Base-by-base conservation (phyloP, 2,329 filamentous ascomycete genomes). In the Neonectria punicea region DNA sequence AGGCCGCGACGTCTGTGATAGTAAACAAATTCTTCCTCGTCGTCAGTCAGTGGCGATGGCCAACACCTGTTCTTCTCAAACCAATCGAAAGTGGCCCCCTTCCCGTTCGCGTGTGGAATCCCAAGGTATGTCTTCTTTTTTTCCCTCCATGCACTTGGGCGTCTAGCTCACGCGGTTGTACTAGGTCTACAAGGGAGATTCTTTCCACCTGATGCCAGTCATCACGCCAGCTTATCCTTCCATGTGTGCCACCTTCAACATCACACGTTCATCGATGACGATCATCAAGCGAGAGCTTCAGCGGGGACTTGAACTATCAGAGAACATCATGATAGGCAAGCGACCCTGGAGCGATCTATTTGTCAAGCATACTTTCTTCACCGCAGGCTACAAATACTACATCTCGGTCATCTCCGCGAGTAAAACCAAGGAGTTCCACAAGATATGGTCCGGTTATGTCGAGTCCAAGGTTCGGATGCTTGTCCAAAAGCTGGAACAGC, bases 181-280 rank as follows among this genome's bases (percentile, higher is more conserved):
- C 51, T 73, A 93, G 86, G 83, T 94, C 32, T 97, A 97, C 78
- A 89, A 89, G 66, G 87, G 89, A 59, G 96, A 98, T 78, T 88
- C 88, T 47, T 92, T 89, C 70, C 95, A 98, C 79, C 84, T 98
- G 57, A 99, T 99, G 96, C 96, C 96, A 30, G 93, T 99, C 79
- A 98, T 99, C 75, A 99, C 96, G 1, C 96, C 96, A 1, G 94
- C 96, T 1, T 98, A 98, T 77, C 96, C 96, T 3, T 97, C 94
- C 54, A 98, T 98, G 94, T 98, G 96, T 78, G 92, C 96, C 2
- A 98, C 96, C 0, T 96, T 97, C 83, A 98, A 97, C 75, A 91
- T 99, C 66, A 94, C 92, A 3, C 85, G 88, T 69, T 98, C 95
- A 1, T 97, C 94, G 2, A 93, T 94, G 83, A 84, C 87, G 7